Percentiles rank a stretch among this genome's conserved stretches.
These are phyloP conservation scores for Pythium sp. DNA, from an alignment of 352 stramenopile species.

Conservation along the genomic window DNA sequence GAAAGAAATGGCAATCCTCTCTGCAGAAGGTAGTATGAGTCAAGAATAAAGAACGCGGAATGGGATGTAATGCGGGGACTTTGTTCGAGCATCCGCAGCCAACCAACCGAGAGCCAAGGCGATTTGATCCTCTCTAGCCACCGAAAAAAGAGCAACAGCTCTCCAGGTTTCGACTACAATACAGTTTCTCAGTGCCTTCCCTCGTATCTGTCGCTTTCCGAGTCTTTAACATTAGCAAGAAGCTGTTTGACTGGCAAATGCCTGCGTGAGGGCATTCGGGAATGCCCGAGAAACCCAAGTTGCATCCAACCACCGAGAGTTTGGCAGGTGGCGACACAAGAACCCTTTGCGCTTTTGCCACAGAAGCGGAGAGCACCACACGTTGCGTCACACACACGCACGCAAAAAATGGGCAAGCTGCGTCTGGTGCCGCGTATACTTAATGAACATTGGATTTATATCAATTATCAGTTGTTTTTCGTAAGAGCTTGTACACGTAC, in stretches of 20 bases:
- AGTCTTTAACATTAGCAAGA: background rate
- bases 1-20: background rate
- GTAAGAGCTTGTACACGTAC: background rate
- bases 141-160: background rate
- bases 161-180: no score
- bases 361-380: background rate
- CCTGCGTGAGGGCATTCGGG: background rate
- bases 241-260: background rate
- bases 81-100: background rate
- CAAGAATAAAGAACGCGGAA: background rate
- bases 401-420: no score
- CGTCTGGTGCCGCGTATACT: background rate
- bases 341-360: background rate
- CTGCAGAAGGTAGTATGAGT: background rate
- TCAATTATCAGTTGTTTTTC: no score
- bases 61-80: background rate
- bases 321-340: background rate
- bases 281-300: background rate
- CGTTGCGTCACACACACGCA: no score
- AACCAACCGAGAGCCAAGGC: background rate
- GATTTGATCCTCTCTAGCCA: background rate
- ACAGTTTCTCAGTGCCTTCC: background rate
- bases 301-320: background rate
- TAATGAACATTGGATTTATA: background rate
- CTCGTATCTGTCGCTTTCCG: background rate